Percentiles rank a stretch among this genome's conserved stretches.
Evolutionary conservation across 352 stramenopile species (phyloP).

Genomic region (Phytophthora fragariaefolia): DNA sequence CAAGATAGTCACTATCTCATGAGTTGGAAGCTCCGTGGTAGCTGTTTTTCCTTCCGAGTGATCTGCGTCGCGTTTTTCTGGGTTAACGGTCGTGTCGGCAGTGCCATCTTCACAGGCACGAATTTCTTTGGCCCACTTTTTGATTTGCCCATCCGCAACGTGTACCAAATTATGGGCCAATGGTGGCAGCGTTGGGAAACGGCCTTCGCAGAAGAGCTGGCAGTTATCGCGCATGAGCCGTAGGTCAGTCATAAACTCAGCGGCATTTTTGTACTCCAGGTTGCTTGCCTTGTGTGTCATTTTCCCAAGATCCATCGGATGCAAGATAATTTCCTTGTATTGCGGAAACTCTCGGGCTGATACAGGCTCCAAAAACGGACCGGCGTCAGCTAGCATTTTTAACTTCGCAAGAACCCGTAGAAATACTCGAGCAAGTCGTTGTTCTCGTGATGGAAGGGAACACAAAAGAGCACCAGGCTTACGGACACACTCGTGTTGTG

Average conservation of each 20-base stretch:
- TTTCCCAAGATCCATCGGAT: constrained; percentile 77
- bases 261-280: constrained; percentile 59
- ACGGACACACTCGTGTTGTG: constrained; percentile 38
- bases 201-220: constrained; percentile 79
- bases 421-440: constrained; percentile 67
- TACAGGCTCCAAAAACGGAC: constrained; percentile 81
- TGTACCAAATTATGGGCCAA: constrained; percentile 75
- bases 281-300: constrained; percentile 62
- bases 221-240: constrained; percentile 83
- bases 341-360: constrained; percentile 83
- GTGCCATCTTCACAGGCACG: constrained; percentile 51
- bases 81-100: constrained; percentile 18
- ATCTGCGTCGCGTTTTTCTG: constrained; percentile 18
- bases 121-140: constrained; percentile 76
- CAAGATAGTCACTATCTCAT: constrained; percentile 66
- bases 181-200: constrained; percentile 78
- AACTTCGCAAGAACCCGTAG: constrained; percentile 70
- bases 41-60: constrained; percentile 3
- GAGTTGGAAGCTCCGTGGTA: constrained; percentile 21
- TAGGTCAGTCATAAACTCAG: constrained; percentile 70
- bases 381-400: constrained; percentile 62
- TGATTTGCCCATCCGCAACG: constrained; percentile 68
- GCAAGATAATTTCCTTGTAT: constrained; percentile 84
- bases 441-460: constrained; percentile 62
- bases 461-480: constrained; percentile 55